These are phyloP conservation scores for Grammothele lineata DNA, from an alignment of 768 basidiomycete species.

Conservation along the genomic window DNA sequence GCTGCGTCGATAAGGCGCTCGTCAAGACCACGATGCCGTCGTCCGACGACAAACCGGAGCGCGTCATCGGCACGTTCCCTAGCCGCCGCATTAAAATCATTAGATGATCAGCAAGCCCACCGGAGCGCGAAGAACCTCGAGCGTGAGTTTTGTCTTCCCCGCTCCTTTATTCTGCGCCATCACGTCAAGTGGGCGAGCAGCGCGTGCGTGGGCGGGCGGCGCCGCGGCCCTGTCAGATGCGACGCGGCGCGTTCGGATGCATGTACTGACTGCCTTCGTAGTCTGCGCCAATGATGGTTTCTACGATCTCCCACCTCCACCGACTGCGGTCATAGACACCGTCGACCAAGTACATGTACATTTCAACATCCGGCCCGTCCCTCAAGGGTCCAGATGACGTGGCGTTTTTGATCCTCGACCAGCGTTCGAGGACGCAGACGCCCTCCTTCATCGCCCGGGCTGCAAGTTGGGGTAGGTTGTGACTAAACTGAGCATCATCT, in stretches of 20 bases:
- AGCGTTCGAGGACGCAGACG: slow-evolving; percentile 62
- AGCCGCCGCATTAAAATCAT: slow-evolving; percentile 96
- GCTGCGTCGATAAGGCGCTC: slow-evolving; percentile 89
- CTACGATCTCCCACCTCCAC: slow-evolving; percentile 93
- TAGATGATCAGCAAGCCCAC: slow-evolving; percentile 96
- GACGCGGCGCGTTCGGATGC: background rate
- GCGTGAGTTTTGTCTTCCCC: slow-evolving; percentile 48
- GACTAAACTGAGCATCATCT: too few relatives aligned
- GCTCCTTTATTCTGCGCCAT: background rate
- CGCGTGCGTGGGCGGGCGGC: too few relatives aligned
- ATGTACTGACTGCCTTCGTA: slow-evolving; percentile 27
- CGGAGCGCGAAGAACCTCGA: slow-evolving; percentile 92
- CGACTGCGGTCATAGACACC: slow-evolving; percentile 94
- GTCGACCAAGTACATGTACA: slow-evolving; percentile 93
- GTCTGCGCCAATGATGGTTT: slow-evolving; percentile 95
- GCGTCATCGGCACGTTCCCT: slow-evolving; percentile 84
- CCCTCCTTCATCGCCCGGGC: slow-evolving; percentile 89
- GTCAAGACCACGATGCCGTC: slow-evolving; percentile 83
- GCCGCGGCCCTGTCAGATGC: background rate
- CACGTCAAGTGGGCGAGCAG: too few relatives aligned
- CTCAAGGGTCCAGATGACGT: slow-evolving; percentile 93
- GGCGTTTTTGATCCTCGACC: slow-evolving; percentile 76
- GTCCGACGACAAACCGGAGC: slow-evolving; percentile 76
- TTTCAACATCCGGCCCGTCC: slow-evolving; percentile 90
- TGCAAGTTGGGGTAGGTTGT: slow-evolving; percentile 80